Percentiles rank a stretch among this genome's conserved stretches.
Evolutionary conservation across 768 basidiomycete genomes (phyloP).

Genomic region (Leucocoprinus leucothites): DNA sequence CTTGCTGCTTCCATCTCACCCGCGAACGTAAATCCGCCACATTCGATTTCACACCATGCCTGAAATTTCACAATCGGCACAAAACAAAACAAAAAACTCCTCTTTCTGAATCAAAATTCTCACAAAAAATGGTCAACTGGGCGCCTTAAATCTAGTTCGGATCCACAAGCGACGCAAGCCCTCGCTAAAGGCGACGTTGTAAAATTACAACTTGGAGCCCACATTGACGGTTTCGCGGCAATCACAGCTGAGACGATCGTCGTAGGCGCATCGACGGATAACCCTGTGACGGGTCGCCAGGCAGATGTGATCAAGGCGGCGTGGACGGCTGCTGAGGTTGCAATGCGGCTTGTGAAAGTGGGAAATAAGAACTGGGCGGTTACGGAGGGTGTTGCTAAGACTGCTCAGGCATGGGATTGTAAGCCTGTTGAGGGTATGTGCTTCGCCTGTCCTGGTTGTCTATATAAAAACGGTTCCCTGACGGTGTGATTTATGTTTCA

Average conservation of each 20-base stretch:
- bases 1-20: neutral
- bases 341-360: constrained; percentile 86
- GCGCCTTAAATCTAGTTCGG: constrained; percentile 48
- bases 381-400: constrained; percentile 79
- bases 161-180: constrained; percentile 62
- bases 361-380: constrained; percentile 96
- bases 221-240: constrained; percentile 96
- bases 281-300: constrained; percentile 78
- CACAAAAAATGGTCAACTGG: neutral
- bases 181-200: constrained; percentile 89
- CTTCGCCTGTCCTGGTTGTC: neutral
- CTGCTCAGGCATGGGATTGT: constrained; percentile 73
- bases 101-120: neutral
- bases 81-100: constrained; percentile 4
- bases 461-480: neutral
- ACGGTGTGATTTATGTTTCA: constrained; percentile 24
- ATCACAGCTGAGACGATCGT: constrained; percentile 93
- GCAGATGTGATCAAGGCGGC: constrained; percentile 95
- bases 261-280: constrained; percentile 70
- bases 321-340: constrained; percentile 88
- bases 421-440: constrained; percentile 92
- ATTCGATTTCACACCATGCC: too few relatives aligned
- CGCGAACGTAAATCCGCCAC: too few relatives aligned
- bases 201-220: constrained; percentile 94
- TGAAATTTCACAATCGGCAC: too few relatives aligned